Percentiles rank a stretch among this genome's conserved stretches.
phyloP scores from a whole-genome alignment of 176 grass and related monocot species.

The Sorghum bicolor region DNA sequence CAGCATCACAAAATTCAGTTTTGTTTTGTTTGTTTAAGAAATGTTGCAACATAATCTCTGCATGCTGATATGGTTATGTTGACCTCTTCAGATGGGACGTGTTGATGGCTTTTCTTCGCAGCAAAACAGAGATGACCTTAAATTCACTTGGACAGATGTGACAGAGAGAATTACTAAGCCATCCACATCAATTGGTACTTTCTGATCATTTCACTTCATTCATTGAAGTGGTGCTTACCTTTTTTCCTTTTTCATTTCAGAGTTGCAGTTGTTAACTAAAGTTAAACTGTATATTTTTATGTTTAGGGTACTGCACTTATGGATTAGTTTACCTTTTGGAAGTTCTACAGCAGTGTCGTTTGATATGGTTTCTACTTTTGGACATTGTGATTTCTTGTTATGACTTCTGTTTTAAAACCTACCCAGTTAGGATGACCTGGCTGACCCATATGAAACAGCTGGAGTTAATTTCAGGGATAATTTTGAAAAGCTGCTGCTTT shows the following conservation, averaged over 20 bases:
- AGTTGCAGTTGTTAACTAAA: neutral
- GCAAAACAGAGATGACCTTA: slow-evolving; percentile 66
- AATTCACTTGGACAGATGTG: slow-evolving; percentile 80
- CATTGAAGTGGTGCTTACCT: neutral
- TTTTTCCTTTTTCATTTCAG: neutral
- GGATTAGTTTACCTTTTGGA: slow-evolving; percentile 19
- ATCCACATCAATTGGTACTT: slow-evolving; percentile 49
- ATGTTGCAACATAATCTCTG: neutral
- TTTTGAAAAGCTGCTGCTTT: neutral
- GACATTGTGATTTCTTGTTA: neutral
- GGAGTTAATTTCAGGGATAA: neutral
- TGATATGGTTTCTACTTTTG: neutral
- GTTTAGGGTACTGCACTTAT: neutral
- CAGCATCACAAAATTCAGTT: slow-evolving; percentile 8
- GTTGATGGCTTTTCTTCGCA: slow-evolving; percentile 77
- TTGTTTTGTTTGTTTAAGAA: slow-evolving; percentile 28
- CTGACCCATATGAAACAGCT: neutral
- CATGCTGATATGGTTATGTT: slow-evolving; percentile 42
- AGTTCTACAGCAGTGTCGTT: neutral
- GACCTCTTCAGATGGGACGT: slow-evolving; percentile 64
- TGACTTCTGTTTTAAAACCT: neutral
- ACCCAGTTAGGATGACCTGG: neutral
- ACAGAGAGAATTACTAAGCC: slow-evolving; percentile 43
- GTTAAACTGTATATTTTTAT: slow-evolving; percentile 4
- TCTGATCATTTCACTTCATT: slow-evolving; percentile 12